Percentiles rank a stretch among this genome's conserved stretches.
Evolutionary conservation across 306 rosid genomes (phyloP).

Genomic region (Hippophae gyantsensis): DNA sequence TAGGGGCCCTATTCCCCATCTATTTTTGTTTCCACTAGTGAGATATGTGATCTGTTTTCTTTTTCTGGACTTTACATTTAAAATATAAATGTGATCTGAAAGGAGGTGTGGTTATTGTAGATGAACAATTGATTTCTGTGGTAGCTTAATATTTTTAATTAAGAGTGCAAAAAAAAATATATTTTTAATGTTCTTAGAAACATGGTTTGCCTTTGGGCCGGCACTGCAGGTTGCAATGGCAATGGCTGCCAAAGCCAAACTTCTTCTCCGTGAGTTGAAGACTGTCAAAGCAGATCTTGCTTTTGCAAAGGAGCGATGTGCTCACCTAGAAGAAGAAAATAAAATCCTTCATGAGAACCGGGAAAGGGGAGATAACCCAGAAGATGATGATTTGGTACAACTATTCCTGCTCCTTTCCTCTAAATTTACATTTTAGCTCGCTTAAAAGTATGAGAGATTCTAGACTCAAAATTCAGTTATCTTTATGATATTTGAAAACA

Average conservation of each 20-base stretch:
- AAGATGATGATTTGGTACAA: conserved; percentile 91
- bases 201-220: conserved; percentile 25
- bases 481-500: too few relatives aligned
- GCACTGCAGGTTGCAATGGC: conserved; percentile 93
- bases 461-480: too few relatives aligned
- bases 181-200: conserved; percentile 9
- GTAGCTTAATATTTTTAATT: neutral
- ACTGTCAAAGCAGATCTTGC: conserved; percentile 96
- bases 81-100: too few relatives aligned
- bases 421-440: neutral
- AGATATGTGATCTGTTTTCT: too few relatives aligned
- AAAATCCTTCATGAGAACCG: conserved; percentile 79
- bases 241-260: conserved; percentile 98
- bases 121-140: neutral
- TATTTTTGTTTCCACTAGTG: too few relatives aligned
- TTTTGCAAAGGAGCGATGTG: conserved; percentile 97
- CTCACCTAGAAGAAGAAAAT: conserved; percentile 92
- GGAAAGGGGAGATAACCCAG: conserved; percentile 76
- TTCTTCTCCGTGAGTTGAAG: conserved; percentile 94
- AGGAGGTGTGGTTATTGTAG: neutral
- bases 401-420: neutral
- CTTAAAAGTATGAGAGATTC: conserved; percentile 1
- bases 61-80: too few relatives aligned
- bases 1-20: neutral
- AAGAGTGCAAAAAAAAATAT: too few relatives aligned